Base-by-base conservation (phyloP, 306 rosid species). In the Medicago ruthenica region DNA sequence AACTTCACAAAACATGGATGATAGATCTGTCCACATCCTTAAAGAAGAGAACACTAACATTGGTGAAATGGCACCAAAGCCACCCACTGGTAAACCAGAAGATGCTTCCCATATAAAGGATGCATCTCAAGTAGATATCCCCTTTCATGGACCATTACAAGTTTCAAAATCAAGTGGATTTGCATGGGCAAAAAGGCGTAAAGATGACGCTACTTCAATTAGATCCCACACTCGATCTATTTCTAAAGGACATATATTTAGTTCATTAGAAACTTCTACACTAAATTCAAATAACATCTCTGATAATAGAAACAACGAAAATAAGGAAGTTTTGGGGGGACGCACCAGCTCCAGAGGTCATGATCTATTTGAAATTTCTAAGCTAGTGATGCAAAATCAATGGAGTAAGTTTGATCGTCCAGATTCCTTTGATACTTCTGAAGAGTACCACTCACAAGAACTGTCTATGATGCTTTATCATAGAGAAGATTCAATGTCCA, bases 131-230 rank as follows among this genome's bases (percentile, higher is more conserved):
- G 96, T 87, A 71, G 99, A 96, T 81, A 82, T 96, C 83, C 94
- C 99, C 62, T 88, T 84, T 70, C 90, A 93, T 53, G 96, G 96
- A 61, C 96, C 91, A 16, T 84, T 96, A 62, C 97, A 92, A 82
- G 99, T 92, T 81, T 96, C 99, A 45, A 96, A 89, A 55, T 92
- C 98, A 76, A 90, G 99, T 73, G 97, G 99, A 71, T 96, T 96
- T 80, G 93, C 99, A 17, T 96, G 99, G 99, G 98, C 98, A 1
- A 96, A 87, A 86, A 89, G 98, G 83, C 92, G 87, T 39, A 90
- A 73, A 82, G 99, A 95, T 11, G 96, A 90, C 34, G 20, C 85
- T 45, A 22, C 83, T 51, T 75, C 88, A 9, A 62, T 70, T 45
- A 83, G 91, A 88, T 83, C 96, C 18, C 97, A 92, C 72, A 79